phyloP scores from a whole-genome alignment of 345 rosid genomes.

The Murraya paniculata region DNA sequence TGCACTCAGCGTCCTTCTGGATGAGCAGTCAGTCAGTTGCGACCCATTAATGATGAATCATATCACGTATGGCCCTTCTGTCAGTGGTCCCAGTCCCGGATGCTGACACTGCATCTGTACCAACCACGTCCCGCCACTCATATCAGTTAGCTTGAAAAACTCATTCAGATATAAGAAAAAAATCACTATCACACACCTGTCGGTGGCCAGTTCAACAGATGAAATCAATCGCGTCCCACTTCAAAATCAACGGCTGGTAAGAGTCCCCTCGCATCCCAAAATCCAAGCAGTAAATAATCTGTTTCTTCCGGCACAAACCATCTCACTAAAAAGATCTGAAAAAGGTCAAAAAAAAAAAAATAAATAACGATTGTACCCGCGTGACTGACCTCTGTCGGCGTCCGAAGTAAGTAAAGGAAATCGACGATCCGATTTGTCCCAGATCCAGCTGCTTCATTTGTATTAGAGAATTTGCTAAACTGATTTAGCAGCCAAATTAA shows the following conservation, averaged over 20 bases:
- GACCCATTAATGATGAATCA: background rate
- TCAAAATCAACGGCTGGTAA: slow-evolving; percentile 1
- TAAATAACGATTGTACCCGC: slow-evolving; percentile 11
- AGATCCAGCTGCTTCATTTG: slow-evolving; percentile 12
- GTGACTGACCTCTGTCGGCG: slow-evolving; percentile 13
- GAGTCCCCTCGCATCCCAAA: background rate
- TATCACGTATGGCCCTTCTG: background rate
- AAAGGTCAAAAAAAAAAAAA: background rate
- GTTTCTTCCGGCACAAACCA: background rate
- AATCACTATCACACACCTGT: background rate
- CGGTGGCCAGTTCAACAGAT: background rate
- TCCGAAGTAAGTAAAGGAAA: background rate
- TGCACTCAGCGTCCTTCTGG: background rate
- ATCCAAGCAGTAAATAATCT: background rate
- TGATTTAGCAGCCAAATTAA: background rate
- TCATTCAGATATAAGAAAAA: background rate
- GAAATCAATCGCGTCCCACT: background rate
- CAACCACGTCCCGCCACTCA: background rate
- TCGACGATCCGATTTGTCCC: background rate
- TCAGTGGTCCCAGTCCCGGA: background rate
- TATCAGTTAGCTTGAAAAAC: background rate
- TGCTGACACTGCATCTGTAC: slow-evolving; percentile 3
- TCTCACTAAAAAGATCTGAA: background rate
- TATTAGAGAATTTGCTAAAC: background rate
- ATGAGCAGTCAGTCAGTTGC: background rate